Evolutionary conservation across 192 early-diverging fungal genomes (phyloP), one percentile per base, ranked within the genome.

Genomic region (Coemansia sp.): DNA sequence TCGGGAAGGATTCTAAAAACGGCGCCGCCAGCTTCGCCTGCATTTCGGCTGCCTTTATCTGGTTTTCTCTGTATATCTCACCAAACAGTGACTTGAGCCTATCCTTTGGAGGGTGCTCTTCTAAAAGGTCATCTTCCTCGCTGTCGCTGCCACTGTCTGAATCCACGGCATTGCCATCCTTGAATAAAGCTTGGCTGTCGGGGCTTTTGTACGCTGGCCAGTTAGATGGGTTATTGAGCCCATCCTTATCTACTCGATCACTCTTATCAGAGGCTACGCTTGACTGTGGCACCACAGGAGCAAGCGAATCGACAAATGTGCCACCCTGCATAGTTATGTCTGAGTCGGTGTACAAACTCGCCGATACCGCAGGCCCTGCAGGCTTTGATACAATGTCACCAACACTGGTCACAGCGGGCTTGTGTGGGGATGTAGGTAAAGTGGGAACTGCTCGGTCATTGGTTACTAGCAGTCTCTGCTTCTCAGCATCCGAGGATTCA

Each of bases 21-120:
- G 73, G 69, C 26, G 46, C 45, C 8, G 73, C 72, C 52, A 72
- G 16, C 23, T 52, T 39, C 5, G 67, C 66, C 23, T 81, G 69
- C 43, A 64, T 48, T 6, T 55, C 56, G 10, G 68, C 73, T 3
- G 78, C 78, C 16, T 53, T 61, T 6, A 39, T 59, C 48, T 81
- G 78, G 64, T 81, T 81, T 23, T 81, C 70, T 9, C 62, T 58
- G 48, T 75, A 81, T 10, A 81, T 70, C 7, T 52, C 30, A 42
- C 59, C 42, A 4, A 79, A 35, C 57, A 73, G 56, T 25, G 23
- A 26, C 26, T 25, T 28, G 13, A 63, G 60, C 33, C 48, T 60
- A 25, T 75, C 62, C 9, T 69, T 65, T 9, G 12, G 39, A 10
- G 31, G 55, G 34, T 31, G 30, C 2, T 6, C 28, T 13, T 34